These are phyloP conservation scores for Fragaria nilgerrensis DNA, from an alignment of 306 rosid species.

Conservation along the genomic window DNA sequence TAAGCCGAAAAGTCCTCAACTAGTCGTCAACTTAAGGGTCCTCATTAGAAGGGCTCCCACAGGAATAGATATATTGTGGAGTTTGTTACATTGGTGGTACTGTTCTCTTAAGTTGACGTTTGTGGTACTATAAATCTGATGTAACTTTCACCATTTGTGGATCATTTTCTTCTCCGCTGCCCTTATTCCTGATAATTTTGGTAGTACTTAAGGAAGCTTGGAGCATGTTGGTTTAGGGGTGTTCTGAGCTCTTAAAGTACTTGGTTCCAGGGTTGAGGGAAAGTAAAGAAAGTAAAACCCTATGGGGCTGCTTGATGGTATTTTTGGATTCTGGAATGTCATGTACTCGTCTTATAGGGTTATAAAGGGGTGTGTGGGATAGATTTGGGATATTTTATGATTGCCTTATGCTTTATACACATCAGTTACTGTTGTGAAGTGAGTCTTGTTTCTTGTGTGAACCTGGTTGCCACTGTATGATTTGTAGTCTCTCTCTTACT, in stretches of 20 bases:
- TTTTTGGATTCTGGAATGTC: background rate
- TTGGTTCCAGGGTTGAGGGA: background rate
- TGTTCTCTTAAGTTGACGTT: background rate
- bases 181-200: background rate
- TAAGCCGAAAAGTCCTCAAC: no score
- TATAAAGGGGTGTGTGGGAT: background rate
- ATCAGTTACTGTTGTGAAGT: background rate
- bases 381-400: background rate
- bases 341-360: background rate
- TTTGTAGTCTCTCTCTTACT: background rate
- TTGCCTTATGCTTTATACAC: background rate
- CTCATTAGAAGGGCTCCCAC: no score
- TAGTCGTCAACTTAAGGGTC: no score
- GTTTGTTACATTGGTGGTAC: no score
- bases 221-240: background rate
- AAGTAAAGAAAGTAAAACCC: background rate
- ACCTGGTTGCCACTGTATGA: background rate
- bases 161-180: background rate
- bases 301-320: background rate
- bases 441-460: background rate
- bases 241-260: background rate
- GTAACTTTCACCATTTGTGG: background rate
- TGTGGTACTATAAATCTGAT: background rate
- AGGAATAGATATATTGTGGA: background rate
- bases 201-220: background rate